Conservation (phyloP, 2,329 filamentous ascomycete genomes). For the Leptodontidium sp. region DNA sequence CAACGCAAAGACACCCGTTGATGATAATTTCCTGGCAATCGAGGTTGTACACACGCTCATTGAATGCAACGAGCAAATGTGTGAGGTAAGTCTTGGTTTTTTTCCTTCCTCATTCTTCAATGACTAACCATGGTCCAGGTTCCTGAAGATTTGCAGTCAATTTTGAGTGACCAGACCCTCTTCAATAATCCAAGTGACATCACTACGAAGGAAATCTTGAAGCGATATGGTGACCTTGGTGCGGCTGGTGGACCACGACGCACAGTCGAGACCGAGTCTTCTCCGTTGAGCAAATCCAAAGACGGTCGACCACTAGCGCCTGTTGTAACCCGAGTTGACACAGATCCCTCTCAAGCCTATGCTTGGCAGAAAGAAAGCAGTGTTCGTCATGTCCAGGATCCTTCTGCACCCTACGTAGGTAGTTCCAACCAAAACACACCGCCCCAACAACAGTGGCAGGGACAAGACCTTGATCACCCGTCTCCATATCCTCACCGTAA, state of each 20-base stretch:
- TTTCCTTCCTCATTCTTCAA: constrained; percentile 19
- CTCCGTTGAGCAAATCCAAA: constrained; percentile 61
- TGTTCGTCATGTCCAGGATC: constrained; percentile 78
- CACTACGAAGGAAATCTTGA: constrained; percentile 96
- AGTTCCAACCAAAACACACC: constrained; percentile 56
- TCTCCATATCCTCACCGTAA: constrained; percentile 41
- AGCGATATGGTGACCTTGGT: constrained; percentile 84
- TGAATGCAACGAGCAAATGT: constrained; percentile 94
- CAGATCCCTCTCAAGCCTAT: constrained; percentile 76
- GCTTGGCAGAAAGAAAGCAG: constrained; percentile 85
- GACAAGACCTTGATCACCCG: constrained; percentile 42
- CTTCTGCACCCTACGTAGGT: constrained; percentile 53
- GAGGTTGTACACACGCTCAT: constrained; percentile 93
- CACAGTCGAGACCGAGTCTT: constrained; percentile 65
- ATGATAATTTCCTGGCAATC: constrained; percentile 93
- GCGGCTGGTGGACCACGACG: constrained; percentile 60
- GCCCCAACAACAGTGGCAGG: constrained; percentile 57
- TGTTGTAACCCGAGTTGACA: constrained; percentile 77
- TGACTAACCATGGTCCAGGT: constrained; percentile 66
- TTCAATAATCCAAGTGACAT: constrained; percentile 86
- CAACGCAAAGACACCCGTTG: constrained; percentile 70
- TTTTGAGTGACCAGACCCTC: constrained; percentile 83
- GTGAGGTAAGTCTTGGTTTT: constrained; percentile 72
- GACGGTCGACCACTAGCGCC: constrained; percentile 57
- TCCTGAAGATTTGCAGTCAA: constrained; percentile 86